Evolutionary conservation across 257 asterid species (phyloP).

Genomic region (Echites panduratus): DNA sequence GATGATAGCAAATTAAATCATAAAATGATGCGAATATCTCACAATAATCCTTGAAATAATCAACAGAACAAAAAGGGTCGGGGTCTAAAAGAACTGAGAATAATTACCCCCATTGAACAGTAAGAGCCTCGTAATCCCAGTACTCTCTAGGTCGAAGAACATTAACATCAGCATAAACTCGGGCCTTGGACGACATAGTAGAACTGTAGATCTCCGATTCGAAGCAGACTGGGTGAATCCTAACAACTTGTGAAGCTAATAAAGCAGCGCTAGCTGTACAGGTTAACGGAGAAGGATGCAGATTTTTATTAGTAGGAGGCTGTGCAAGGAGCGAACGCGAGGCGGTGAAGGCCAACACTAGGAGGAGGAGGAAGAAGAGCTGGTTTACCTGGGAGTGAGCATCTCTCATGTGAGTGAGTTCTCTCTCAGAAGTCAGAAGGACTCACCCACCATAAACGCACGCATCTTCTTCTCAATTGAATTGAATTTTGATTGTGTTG

Average conservation of each 20-base stretch:
- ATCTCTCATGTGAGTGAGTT: conserved; percentile 24
- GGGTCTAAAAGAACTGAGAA: not conserved
- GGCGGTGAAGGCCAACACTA: conserved; percentile 39
- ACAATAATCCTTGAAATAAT: not conserved
- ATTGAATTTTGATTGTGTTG: too few species aligned
- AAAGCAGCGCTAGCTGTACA: conserved; percentile 13
- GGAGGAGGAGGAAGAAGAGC: conserved; percentile 22
- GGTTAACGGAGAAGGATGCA: conserved; percentile 3
- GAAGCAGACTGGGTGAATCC: conserved; percentile 16
- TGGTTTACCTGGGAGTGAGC: conserved; percentile 6
- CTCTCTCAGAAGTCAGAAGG: not conserved
- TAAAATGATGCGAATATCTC: not conserved
- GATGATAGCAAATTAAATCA: not conserved
- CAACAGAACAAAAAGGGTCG: not conserved
- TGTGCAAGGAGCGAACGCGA: conserved; percentile 31
- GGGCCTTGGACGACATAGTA: conserved; percentile 59
- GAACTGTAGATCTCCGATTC: conserved; percentile 40
- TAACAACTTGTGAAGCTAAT: not conserved
- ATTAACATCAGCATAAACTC: conserved; percentile 64
- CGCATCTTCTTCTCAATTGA: not conserved
- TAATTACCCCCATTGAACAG: conserved; percentile 70
- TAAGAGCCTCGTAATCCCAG: conserved; percentile 66
- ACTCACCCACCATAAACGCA: not conserved
- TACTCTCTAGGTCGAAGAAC: conserved; percentile 57
- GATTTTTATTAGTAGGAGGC: conserved; percentile 24